Percentiles rank a stretch among this genome's conserved stretches.
phyloP scores from a whole-genome alignment of 768 basidiomycete species.

The Punctularia strigosozonata region DNA sequence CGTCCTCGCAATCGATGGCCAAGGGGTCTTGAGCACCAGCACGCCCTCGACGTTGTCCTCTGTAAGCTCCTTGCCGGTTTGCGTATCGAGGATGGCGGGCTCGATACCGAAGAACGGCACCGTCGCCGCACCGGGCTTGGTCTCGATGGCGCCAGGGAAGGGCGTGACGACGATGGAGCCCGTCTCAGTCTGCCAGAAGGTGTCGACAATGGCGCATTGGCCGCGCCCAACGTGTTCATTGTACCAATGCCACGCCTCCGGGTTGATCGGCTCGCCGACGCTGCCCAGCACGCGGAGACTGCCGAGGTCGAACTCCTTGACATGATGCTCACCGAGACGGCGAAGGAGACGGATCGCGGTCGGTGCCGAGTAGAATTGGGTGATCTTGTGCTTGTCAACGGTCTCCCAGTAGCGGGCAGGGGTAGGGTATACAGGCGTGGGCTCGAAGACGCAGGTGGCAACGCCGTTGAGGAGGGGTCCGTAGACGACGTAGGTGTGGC shows the following conservation, averaged over 20 bases:
- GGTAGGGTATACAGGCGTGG: constrained; percentile 92
- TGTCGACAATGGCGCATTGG: constrained; percentile 91
- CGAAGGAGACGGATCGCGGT: constrained; percentile 92
- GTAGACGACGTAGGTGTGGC: constrained; percentile 94
- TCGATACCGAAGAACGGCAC: constrained; percentile 97
- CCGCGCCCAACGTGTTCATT: constrained; percentile 85
- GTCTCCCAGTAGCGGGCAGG: constrained; percentile 96
- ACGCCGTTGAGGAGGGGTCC: constrained; percentile 84
- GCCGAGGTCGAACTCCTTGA: constrained; percentile 70
- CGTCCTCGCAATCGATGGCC: constrained; percentile 93
- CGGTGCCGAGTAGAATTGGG: constrained; percentile 92
- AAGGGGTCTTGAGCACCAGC: constrained; percentile 73
- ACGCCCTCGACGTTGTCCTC: constrained; percentile 89
- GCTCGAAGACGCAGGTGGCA: constrained; percentile 87
- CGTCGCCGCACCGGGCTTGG: constrained; percentile 93
- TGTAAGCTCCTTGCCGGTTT: constrained; percentile 61
- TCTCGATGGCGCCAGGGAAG: constrained; percentile 90
- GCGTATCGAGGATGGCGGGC: constrained; percentile 76
- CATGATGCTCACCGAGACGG: constrained; percentile 77
- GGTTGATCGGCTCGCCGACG: constrained; percentile 98
- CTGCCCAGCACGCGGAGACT: constrained; percentile 79
- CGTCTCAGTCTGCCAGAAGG: constrained; percentile 97
- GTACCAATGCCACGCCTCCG: constrained; percentile 99
- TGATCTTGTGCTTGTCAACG: constrained; percentile 86
- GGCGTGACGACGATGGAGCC: constrained; percentile 93